These are phyloP conservation scores for Exophiala oligosperma DNA, from an alignment of 2,329 filamentous ascomycete species.

Conservation along the genomic window DNA sequence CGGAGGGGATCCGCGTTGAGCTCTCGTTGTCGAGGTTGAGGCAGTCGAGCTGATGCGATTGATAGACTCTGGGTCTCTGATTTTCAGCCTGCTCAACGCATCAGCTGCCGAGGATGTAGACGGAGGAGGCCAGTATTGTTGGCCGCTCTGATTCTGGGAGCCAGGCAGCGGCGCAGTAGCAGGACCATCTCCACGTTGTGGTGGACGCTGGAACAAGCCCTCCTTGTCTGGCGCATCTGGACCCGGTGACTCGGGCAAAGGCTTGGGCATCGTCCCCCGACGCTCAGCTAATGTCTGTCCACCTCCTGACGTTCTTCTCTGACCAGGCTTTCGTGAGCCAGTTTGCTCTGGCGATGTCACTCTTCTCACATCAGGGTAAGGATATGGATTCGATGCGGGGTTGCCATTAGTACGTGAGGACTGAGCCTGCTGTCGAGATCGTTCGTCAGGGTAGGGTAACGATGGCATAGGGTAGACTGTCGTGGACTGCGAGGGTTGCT, in stretches of 20 bases:
- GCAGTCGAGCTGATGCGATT: constrained; percentile 75
- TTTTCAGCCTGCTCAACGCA: constrained; percentile 43
- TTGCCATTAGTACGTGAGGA: constrained; percentile 33
- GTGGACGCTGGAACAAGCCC: constrained; percentile 71
- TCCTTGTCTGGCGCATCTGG: constrained; percentile 74
- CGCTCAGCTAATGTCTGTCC: constrained; percentile 73
- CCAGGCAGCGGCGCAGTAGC: constrained; percentile 47
- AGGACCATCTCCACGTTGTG: constrained; percentile 37
- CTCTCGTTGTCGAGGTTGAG: constrained; percentile 88
- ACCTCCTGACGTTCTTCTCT: constrained; percentile 49
- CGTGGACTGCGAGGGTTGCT: constrained; percentile 57
- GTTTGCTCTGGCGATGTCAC: constrained; percentile 27
- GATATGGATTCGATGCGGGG: constrained; percentile 40
- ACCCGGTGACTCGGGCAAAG: constrained; percentile 78
- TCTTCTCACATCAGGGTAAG: constrained; percentile 45
- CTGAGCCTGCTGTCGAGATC: constrained; percentile 40
- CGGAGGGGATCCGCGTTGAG: constrained; percentile 87
- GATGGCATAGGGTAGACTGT: constrained; percentile 67
- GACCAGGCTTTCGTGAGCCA: constrained; percentile 33
- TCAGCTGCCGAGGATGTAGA: constrained; percentile 32
- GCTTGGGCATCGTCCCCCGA: constrained; percentile 74
- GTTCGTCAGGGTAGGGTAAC: constrained; percentile 72
- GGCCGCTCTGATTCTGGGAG: constrained; percentile 62
- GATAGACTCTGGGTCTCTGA: constrained; percentile 55
- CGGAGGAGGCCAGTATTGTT: constrained; percentile 64